Evolutionary conservation across 176 grass and related monocot species (phyloP), one percentile per base, ranked within the genome.

Genomic region (Elaeis guineensis): DNA sequence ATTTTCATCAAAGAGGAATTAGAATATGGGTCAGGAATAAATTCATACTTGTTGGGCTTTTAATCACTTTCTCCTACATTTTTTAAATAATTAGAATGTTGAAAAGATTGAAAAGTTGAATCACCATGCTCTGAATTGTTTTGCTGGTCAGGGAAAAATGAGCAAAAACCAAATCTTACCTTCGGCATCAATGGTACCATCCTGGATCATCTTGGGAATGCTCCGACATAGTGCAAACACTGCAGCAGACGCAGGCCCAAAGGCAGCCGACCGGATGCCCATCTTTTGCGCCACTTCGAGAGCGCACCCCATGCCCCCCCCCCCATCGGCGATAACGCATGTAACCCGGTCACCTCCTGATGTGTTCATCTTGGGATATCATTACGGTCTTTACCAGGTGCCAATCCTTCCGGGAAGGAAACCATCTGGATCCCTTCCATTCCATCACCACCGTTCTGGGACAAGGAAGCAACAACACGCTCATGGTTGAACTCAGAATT

Each of bases 321-420:
- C 71, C 52, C 28, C 56, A 56, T 89, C 77, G 19, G 60, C 81
- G 29, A 85, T 69, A 20, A 85, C 15, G 52, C 83, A 93, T 24
- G 64, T 73, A 5, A 66, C 81, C 75, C 76, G 79, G 25, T 58
- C 65, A 29, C 22, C 53, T 61, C 44, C 77, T 65, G 55, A 18
- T 8, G 29, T 77, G 5, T 74, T 72, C 17, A 57, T 57, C 58
- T 73, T 6, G 71, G 67, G 4, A 88, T 66, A 58, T 85, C 71
- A 9, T 74, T 82, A 59, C 73, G 80, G 49, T 82, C 78, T 22
- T 94, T 84, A 32, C 50, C 67, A 20, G 84, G 77, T 9, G n/a
- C 79, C 59, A 86, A 52, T 29, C 90, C 85, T 44, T 95, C 86
- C 4, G 82, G 79, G 58, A 89, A 9, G 5, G 73, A 70, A 24